phyloP scores from a whole-genome alignment of 306 rosid genomes.

The Dryas drummondii region DNA sequence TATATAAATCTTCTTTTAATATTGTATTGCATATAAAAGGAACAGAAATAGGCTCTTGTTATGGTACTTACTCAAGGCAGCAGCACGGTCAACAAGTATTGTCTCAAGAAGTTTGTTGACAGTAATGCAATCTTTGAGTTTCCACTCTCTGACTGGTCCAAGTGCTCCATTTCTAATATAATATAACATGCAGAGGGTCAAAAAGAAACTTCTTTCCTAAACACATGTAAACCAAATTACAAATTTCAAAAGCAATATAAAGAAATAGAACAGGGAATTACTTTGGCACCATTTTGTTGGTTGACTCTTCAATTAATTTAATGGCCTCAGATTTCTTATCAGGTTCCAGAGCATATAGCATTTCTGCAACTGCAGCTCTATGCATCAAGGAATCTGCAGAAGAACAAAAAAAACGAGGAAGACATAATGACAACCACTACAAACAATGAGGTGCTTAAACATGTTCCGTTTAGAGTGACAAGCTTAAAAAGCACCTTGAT shows the following conservation, averaged over 20 bases:
- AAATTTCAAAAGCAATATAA: conserved; percentile 16
- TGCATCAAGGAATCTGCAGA: conserved; percentile 87
- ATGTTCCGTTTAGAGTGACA: background rate
- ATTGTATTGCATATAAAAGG: background rate
- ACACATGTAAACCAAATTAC: background rate
- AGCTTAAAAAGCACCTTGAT: conserved; percentile 54
- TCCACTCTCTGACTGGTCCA: conserved; percentile 71
- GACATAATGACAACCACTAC: conserved; percentile 10
- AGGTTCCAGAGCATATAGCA: conserved; percentile 65
- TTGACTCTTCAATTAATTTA: conserved; percentile 70
- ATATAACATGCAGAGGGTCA: conserved; percentile 22
- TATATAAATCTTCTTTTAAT: background rate
- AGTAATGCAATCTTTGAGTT: conserved; percentile 69
- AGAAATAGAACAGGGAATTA: conserved; percentile 19
- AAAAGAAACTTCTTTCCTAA: background rate
- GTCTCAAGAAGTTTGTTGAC: conserved; percentile 78
- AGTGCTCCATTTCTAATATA: conserved; percentile 63
- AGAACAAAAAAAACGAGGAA: conserved; percentile 5
- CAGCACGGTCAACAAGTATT: conserved; percentile 51
- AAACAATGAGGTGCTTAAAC: conserved; percentile 7
- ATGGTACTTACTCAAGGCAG: conserved; percentile 65
- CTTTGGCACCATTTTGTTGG: conserved; percentile 61
- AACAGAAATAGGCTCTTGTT: background rate
- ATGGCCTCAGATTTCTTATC: conserved; percentile 68
- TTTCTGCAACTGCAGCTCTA: conserved; percentile 84